Conservation (phyloP, 306 rosid genomes). For the Notholithocarpus densiflorus region DNA sequence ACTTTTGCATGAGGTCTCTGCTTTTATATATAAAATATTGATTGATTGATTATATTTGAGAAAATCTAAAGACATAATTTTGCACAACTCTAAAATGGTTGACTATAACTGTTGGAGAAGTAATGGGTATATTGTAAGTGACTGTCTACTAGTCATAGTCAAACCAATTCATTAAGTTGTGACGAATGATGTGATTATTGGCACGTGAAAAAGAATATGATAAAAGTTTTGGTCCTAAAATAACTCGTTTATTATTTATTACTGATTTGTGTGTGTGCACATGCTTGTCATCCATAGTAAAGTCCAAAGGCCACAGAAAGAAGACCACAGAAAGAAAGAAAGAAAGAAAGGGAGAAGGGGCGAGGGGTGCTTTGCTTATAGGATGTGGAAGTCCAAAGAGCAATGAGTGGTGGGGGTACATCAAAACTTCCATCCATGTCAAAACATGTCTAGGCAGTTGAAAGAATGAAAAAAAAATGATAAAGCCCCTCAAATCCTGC, state of each 20-base stretch:
- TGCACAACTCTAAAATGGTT: no score
- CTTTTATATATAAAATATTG: no score
- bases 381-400: constrained; percentile 22
- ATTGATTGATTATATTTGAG: no score
- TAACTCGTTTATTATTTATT: not conserved
- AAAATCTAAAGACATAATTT: no score
- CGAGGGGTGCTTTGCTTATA: not conserved
- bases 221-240: no score
- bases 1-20: no score
- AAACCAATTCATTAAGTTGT: not conserved
- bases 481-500: constrained; percentile 21
- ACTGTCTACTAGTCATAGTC: not conserved
- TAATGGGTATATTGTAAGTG: no score
- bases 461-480: not conserved
- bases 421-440: constrained; percentile 46
- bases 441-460: constrained; percentile 31
- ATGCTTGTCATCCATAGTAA: not conserved
- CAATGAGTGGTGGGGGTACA: constrained; percentile 43
- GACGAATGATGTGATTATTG: no score
- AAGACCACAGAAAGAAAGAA: not conserved
- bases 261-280: not conserved
- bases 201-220: no score
- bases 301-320: not conserved
- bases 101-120: no score
- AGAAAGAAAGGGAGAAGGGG: no score